These are phyloP conservation scores for Malus sieversii DNA, from an alignment of 306 rosid genomes.

Conservation along the genomic window DNA sequence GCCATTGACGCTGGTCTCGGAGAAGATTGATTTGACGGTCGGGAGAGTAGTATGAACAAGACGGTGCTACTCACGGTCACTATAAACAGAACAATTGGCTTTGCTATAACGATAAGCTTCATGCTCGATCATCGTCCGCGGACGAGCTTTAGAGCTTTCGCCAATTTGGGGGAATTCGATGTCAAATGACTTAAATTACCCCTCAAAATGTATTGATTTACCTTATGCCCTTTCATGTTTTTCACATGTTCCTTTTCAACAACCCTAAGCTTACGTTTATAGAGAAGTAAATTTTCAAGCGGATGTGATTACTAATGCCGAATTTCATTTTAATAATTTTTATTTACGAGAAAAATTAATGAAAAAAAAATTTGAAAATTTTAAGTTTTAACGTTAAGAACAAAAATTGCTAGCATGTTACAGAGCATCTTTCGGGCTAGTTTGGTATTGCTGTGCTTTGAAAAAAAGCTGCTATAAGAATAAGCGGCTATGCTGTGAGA, in stretches of 20 bases:
- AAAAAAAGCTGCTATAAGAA: too few species aligned
- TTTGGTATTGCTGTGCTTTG: too few species aligned
- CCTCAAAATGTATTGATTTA: neutral
- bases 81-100: conserved; percentile 19
- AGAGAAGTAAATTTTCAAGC: fast-evolving
- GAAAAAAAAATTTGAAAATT: fast-evolving
- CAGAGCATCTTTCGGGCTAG: too few species aligned
- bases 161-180: neutral
- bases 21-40: conserved; percentile 1
- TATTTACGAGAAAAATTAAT: fast-evolving
- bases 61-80: conserved; percentile 25
- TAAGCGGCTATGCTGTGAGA: too few species aligned
- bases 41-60: conserved; percentile 18
- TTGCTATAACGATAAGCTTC: conserved; percentile 30
- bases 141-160: neutral
- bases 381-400: too few species aligned
- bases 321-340: too few species aligned
- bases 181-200: neutral
- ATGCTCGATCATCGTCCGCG: conserved; percentile 18
- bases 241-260: too few species aligned
- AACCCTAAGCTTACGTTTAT: too few species aligned
- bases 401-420: too few species aligned
- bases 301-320: too few species aligned
- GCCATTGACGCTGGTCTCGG: conserved; percentile 39
- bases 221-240: neutral